These are phyloP conservation scores for Eutreptiella sp. DNA, from an alignment of 208 protist species.

Conservation along the genomic window DNA sequence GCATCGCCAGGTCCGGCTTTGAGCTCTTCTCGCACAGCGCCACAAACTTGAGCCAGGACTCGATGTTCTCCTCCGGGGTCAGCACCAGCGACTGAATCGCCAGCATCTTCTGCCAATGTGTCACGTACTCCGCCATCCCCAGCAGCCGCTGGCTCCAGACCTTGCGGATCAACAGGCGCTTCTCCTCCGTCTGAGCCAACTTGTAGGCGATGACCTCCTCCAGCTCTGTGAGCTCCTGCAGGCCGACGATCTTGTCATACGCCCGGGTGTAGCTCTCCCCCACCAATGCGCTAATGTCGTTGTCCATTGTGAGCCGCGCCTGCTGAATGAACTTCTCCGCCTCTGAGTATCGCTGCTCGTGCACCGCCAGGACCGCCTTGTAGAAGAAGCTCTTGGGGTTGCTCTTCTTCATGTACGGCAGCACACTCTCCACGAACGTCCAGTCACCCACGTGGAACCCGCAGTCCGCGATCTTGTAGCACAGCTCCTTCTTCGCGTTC, in stretches of 20 bases:
- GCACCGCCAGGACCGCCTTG: slow-evolving; percentile 61
- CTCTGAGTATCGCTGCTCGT: slow-evolving; percentile 60
- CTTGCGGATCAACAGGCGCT: slow-evolving; percentile 36
- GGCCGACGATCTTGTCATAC: slow-evolving; percentile 89
- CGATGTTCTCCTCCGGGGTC: slow-evolving; percentile 76
- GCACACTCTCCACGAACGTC: slow-evolving; percentile 83
- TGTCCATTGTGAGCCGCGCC: slow-evolving; percentile 84
- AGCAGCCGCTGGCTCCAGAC: slow-evolving; percentile 80
- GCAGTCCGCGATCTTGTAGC: slow-evolving; percentile 83
- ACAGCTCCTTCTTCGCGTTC: slow-evolving; percentile 71
- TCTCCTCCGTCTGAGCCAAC: slow-evolving; percentile 55
- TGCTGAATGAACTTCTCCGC: slow-evolving; percentile 66
- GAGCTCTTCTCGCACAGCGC: slow-evolving; percentile 80
- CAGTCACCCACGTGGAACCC: slow-evolving; percentile 88
- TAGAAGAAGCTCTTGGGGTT: slow-evolving; percentile 84
- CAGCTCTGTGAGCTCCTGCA: slow-evolving; percentile 97
- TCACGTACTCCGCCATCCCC: slow-evolving; percentile 77
- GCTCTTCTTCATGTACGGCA: slow-evolving; percentile 77
- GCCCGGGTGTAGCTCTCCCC: slow-evolving; percentile 96
- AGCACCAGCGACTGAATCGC: slow-evolving; percentile 89
- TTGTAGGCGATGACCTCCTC: slow-evolving; percentile 95
- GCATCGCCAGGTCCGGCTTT: no score
- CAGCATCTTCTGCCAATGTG: slow-evolving; percentile 94
- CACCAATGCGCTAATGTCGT: slow-evolving; percentile 87
- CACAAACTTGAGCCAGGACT: slow-evolving; percentile 96